These are phyloP conservation scores for Boechera retrofracta DNA, from an alignment of 345 rosid genomes.

Conservation along the genomic window DNA sequence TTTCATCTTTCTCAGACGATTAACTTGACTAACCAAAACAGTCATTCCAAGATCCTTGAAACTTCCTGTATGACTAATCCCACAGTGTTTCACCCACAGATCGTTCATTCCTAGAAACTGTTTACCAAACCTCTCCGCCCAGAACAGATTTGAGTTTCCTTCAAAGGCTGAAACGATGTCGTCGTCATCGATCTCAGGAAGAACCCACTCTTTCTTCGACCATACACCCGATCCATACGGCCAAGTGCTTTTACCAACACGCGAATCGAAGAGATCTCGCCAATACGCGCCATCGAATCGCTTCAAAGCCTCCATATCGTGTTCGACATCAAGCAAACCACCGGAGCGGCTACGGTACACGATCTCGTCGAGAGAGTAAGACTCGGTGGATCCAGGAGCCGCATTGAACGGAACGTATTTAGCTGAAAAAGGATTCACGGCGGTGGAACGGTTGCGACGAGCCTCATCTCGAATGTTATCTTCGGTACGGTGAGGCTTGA, in stretches of 20 bases:
- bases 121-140: conserved; percentile 92
- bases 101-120: conserved; percentile 77
- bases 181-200: conserved; percentile 79
- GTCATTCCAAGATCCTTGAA: conserved; percentile 96
- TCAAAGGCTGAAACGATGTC: conserved; percentile 91
- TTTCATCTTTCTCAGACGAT: conserved; percentile 72
- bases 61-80: conserved; percentile 92
- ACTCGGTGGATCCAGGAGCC: conserved; percentile 58
- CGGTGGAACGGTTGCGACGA: conserved; percentile 56
- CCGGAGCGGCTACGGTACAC: conserved; percentile 87
- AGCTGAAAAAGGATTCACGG: conserved; percentile 60
- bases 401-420: conserved; percentile 79
- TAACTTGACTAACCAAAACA: conserved; percentile 90
- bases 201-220: conserved; percentile 95
- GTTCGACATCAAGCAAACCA: conserved; percentile 79
- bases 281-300: conserved; percentile 74
- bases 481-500: conserved; percentile 50
- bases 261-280: conserved; percentile 83
- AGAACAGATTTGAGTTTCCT: conserved; percentile 87
- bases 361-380: conserved; percentile 85
- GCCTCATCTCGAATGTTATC: conserved; percentile 74
- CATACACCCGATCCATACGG: conserved; percentile 92
- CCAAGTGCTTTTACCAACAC: conserved; percentile 83
- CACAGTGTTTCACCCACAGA: conserved; percentile 95
- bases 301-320: conserved; percentile 75